Percentiles rank a stretch among this genome's conserved stretches.
Evolutionary conservation across 352 stramenopile species (phyloP).

Genomic region (Phytopythium cucurbitacearum): DNA sequence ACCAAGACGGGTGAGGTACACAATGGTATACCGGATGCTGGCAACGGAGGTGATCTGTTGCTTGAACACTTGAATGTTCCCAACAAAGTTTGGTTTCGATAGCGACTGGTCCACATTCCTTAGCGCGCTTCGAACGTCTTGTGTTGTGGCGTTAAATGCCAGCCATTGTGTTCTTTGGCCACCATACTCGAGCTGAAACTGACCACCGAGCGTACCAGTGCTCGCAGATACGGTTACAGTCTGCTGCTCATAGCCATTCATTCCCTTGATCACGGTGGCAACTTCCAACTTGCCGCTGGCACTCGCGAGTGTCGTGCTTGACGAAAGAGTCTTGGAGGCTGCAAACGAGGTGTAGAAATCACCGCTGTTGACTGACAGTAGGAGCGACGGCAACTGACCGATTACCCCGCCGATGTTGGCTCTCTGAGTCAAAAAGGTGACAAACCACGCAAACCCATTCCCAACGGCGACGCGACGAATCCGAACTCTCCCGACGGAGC

Average conservation of each 20-base stretch:
- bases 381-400: constrained; percentile 48
- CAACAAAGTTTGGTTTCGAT: constrained; percentile 9
- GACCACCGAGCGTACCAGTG: constrained; percentile 64
- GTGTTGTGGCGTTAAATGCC: constrained; percentile 57
- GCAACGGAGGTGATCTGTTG: constrained; percentile 24
- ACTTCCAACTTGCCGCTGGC: constrained; percentile 74
- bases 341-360: constrained; percentile 56
- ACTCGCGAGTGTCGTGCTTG: constrained; percentile 52
- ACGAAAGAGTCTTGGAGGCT: constrained; percentile 27
- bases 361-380: constrained; percentile 65
- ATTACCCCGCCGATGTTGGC: constrained; percentile 47
- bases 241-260: constrained; percentile 92
- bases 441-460: constrained; percentile 80
- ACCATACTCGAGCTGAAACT: constrained; percentile 86
- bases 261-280: constrained; percentile 77
- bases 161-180: constrained; percentile 75
- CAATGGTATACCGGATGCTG: constrained; percentile 56
- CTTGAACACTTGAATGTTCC: constrained; percentile 56
- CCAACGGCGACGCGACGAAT: constrained; percentile 68
- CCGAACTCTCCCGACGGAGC: constrained; percentile 76
- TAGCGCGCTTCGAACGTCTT: constrained; percentile 46
- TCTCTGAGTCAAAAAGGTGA: constrained; percentile 63
- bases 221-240: constrained; percentile 70
- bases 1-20: constrained; percentile 61
- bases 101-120: constrained; percentile 30